These are phyloP conservation scores for Trichomonas gallinae DNA, from an alignment of 208 protist species.

Conservation along the genomic window DNA sequence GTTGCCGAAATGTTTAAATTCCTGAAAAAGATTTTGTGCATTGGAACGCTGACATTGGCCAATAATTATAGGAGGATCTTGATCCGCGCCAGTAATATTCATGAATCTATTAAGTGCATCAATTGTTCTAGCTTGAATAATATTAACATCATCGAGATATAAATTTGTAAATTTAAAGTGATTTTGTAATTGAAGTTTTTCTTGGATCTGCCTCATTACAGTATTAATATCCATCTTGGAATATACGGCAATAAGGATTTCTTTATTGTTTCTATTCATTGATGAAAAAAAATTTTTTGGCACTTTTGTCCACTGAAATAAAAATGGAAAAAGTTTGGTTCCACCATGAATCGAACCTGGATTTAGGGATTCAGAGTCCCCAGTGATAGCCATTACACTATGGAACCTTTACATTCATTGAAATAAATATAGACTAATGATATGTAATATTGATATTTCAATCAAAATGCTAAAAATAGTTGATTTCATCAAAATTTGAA, in stretches of 20 bases:
- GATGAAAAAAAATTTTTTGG: no score
- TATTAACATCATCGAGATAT: not conserved
- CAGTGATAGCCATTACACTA: slow-evolving; percentile 9
- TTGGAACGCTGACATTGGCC: not conserved
- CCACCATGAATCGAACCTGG: slow-evolving; percentile 1
- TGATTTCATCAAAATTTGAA: no score
- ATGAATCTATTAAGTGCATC: not conserved
- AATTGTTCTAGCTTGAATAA: not conserved
- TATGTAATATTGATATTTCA: no score
- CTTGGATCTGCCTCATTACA: no score
- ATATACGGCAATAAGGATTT: no score
- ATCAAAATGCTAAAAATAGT: no score
- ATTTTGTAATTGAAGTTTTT: no score
- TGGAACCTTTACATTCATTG: not conserved
- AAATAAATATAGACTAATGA: no score
- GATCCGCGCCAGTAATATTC: not conserved
- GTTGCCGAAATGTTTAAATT: not conserved
- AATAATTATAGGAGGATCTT: not conserved
- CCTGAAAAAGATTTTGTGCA: not conserved
- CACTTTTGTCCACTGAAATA: not conserved
- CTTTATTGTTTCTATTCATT: no score
- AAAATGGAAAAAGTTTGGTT: not conserved
- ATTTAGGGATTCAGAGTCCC: slow-evolving; percentile 1
- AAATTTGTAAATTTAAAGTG: no score
- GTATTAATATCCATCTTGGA: no score